Percentiles rank a stretch among this genome's conserved stretches.
Conservation (phyloP, 306 rosid species). For the Vigna hirtella region DNA sequence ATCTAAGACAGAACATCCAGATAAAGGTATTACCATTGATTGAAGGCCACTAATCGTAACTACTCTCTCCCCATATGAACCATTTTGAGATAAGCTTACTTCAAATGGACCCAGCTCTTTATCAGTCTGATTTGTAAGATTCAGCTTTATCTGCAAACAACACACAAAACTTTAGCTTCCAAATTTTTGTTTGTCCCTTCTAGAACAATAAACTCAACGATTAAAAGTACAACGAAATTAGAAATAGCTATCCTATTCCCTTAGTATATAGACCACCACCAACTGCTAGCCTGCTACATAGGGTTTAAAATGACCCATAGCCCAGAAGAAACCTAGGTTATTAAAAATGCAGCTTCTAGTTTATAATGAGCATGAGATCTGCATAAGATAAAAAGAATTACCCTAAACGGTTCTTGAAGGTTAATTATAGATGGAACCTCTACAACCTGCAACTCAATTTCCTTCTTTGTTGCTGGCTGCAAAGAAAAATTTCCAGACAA, state of each 20-base stretch:
- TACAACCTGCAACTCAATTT: constrained; percentile 78
- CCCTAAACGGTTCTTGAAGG: constrained; percentile 87
- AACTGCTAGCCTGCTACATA: constrained; percentile 24
- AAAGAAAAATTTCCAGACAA: constrained; percentile 47
- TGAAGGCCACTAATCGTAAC: constrained; percentile 87
- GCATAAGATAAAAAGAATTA: constrained; percentile 44
- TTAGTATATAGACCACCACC: constrained; percentile 31
- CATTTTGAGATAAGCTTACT: constrained; percentile 69
- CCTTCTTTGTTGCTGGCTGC: constrained; percentile 88
- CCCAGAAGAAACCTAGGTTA: constrained; percentile 27
- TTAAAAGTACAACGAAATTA: constrained; percentile 34
- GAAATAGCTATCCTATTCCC: constrained; percentile 29
- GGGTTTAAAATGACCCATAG: constrained; percentile 21
- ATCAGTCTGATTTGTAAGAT: constrained; percentile 75
- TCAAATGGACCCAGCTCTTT: constrained; percentile 88
- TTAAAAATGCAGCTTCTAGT: constrained; percentile 37
- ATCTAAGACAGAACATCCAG: constrained; percentile 33
- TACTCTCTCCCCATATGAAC: constrained; percentile 60
- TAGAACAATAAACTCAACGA: background rate
- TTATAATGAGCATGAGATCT: constrained; percentile 25
- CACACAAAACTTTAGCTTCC: constrained; percentile 49
- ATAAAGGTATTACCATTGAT: constrained; percentile 66
- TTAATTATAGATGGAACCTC: constrained; percentile 75
- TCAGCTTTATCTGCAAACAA: constrained; percentile 74
- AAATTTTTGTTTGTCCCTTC: constrained; percentile 22